phyloP scores from a whole-genome alignment of 1,284 basidiomycete genomes.

The Melampsora americana region DNA sequence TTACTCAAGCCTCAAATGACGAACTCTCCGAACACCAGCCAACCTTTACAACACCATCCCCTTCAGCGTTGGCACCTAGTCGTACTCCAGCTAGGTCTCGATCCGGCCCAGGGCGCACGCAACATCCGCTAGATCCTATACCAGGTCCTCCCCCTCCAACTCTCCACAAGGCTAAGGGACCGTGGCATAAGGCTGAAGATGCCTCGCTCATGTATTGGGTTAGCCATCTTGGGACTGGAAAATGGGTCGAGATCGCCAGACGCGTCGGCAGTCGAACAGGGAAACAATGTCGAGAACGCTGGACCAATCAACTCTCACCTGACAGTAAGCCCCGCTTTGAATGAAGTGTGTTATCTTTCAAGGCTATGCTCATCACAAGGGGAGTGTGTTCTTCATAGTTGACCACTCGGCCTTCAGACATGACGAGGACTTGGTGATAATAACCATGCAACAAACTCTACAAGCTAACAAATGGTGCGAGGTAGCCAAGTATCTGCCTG shows the following conservation, averaged over 20 bases:
- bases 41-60: no score
- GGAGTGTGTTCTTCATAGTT: constrained; percentile 6
- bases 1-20: no score
- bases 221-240: constrained; percentile 38
- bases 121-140: constrained; percentile 23
- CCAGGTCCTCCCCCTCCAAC: constrained; percentile 22
- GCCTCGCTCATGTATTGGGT: constrained; percentile 37
- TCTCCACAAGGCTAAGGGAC: constrained; percentile 21
- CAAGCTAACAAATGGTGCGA: constrained; percentile 43
- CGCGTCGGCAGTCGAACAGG: constrained; percentile 39
- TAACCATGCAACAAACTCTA: constrained; percentile 34
- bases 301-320: constrained; percentile 42
- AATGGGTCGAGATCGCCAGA: constrained; percentile 42
- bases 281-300: constrained; percentile 43
- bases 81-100: neutral
- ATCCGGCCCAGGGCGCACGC: neutral
- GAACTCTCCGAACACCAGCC: no score
- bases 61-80: no score
- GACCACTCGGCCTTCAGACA: constrained; percentile 40
- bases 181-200: constrained; percentile 42
- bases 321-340: constrained; percentile 27
- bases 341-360: neutral
- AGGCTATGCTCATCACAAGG: neutral
- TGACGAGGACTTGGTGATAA: constrained; percentile 43
- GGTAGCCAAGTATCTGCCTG: constrained; percentile 39